Evolutionary conservation across 73 alveolate species (phyloP).

Genomic region (Paramecium primaurelia): DNA sequence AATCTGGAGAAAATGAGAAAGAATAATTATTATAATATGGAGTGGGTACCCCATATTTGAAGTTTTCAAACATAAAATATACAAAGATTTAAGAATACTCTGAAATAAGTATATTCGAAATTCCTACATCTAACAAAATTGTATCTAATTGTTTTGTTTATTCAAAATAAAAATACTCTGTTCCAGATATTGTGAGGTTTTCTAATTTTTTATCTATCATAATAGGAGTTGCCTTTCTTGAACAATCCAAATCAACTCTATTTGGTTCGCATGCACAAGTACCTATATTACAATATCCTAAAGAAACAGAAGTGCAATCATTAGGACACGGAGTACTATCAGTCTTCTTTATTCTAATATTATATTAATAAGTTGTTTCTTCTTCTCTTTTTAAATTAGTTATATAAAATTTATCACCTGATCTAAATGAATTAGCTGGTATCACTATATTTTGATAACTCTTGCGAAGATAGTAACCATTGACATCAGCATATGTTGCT

Average conservation of each 20-base stretch:
- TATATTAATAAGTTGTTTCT: neutral
- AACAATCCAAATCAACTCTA: constrained; percentile 7
- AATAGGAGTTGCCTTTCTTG: neutral
- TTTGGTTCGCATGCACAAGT: neutral
- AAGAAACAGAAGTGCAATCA: neutral
- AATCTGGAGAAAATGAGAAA: neutral
- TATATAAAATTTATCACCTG: neutral
- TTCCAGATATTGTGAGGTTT: neutral
- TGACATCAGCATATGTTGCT: neutral
- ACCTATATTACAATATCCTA: neutral
- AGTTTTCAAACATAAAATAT: constrained; percentile 21
- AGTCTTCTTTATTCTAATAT: neutral
- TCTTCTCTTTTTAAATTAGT: neutral
- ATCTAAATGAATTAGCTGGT: neutral
- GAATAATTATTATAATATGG: neutral
- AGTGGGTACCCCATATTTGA: neutral
- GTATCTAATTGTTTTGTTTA: neutral
- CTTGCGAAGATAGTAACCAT: neutral
- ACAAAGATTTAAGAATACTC: neutral
- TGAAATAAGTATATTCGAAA: neutral
- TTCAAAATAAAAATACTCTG: neutral
- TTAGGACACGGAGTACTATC: neutral
- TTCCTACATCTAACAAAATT: neutral
- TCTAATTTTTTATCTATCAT: neutral
- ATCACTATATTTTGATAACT: neutral